Evolutionary conservation across 129 eudicot species (phyloP).

Genomic region (Centrapalus pauciflorus): DNA sequence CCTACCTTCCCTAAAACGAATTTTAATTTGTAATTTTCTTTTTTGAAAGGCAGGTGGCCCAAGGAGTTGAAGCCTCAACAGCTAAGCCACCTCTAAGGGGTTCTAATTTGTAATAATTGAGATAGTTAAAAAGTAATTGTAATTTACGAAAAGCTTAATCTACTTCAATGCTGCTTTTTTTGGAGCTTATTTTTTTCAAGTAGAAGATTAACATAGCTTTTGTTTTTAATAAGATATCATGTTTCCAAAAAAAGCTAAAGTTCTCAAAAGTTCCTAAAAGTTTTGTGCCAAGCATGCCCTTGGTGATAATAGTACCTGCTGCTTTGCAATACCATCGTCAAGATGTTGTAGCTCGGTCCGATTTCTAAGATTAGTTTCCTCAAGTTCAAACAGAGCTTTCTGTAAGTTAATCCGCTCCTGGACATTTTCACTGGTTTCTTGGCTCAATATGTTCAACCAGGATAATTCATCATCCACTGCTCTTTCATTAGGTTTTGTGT

Average conservation of each 20-base stretch:
- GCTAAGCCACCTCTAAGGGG: no score
- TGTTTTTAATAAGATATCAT: no score
- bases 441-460: slow-evolving; percentile 75
- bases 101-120: no score
- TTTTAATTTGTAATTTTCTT: not conserved
- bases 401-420: slow-evolving; percentile 91
- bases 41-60: not conserved
- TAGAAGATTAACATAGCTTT: no score
- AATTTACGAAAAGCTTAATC: no score
- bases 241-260: no score
- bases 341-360: slow-evolving; percentile 79
- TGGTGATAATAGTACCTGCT: slow-evolving; percentile 49
- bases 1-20: not conserved
- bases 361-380: slow-evolving; percentile 82
- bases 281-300: not conserved
- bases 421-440: slow-evolving; percentile 92
- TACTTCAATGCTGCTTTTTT: no score
- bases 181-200: no score
- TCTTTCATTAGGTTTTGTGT: slow-evolving; percentile 70
- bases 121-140: no score
- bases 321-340: slow-evolving; percentile 77
- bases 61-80: no score
- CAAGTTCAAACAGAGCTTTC: slow-evolving; percentile 89
- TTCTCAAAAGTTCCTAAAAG: no score
- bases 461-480: slow-evolving; percentile 70